Evolutionary conservation across 1,284 basidiomycete species (phyloP), one percentile per base, ranked within the genome.

Genomic region (Ceratobasidium sp.): DNA sequence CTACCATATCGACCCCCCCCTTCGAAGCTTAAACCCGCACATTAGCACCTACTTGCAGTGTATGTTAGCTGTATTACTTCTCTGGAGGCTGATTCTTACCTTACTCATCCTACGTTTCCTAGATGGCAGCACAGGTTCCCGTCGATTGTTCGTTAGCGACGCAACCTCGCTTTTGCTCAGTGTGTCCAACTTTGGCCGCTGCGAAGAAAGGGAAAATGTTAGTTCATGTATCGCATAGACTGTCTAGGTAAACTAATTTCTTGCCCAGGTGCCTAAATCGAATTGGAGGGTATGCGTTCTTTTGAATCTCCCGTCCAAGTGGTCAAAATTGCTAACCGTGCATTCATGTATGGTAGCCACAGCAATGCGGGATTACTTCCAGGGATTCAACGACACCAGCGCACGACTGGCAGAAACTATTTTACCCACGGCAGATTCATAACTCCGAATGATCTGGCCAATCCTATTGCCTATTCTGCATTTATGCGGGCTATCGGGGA

Each of bases 261-360:
- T 17, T n/a, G 27, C 19, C 11, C n/a, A 66, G 64, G 22, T 66
- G 64, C n/a, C 4, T 66, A 44, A 50, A 66, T 51, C 22, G 44
- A 4, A 22, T 22, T 29, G 7, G 14, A 15, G 27, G 29, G 62
- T 50, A 24, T 15, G 47, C 48, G n/a, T 7, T 19, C 17, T 15
- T 24, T n/a, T 27, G 44, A 19, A 15, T 44, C 9, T 6, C 9
- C 17, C 31, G 3, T 17, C 7, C 29, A 5, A 24, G 6, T n/a
- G 8, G 17, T 33, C 19, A 33, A 19, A 65, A 4, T 15, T 17
- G 36, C 22, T 44, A 47, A 45, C 36, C 5, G 7, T 19, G 9
- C 60, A 15, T 41, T 17, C 7, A 47, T 24, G 4, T 54, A 24
- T 27, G 14, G 53, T 29, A 54, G 19, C 17, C 22, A 0, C 5